These are phyloP conservation scores for Tetrapyrgos nigripes DNA, from an alignment of 1,284 basidiomycete genomes.

Conservation along the genomic window DNA sequence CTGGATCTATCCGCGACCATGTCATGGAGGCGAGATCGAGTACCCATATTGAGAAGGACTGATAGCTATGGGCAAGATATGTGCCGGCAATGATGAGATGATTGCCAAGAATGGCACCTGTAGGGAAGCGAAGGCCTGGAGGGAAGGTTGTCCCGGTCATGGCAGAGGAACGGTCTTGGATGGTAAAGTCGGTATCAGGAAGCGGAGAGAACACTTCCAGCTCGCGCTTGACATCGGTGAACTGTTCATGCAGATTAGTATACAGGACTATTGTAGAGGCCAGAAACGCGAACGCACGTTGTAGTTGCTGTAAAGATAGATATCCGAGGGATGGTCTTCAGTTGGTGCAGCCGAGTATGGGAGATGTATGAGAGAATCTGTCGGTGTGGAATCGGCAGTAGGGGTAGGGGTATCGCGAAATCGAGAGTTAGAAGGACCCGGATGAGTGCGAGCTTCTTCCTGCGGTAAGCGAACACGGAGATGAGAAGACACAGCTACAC, in stretches of 20 bases:
- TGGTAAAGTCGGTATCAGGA: constrained; percentile 72
- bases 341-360: constrained; percentile 77
- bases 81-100: constrained; percentile 91
- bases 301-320: constrained; percentile 87
- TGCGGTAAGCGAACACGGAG: constrained; percentile 72
- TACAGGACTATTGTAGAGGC: constrained; percentile 4
- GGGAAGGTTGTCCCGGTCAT: constrained; percentile 83
- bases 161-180: constrained; percentile 76
- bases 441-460: constrained; percentile 55
- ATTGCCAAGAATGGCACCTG: constrained; percentile 87
- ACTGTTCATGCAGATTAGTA: constrained; percentile 50
- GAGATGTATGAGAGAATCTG: constrained; percentile 70
- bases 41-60: constrained; percentile 91
- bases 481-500: constrained; percentile 81
- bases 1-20: constrained; percentile 88
- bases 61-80: constrained; percentile 89
- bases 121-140: constrained; percentile 92
- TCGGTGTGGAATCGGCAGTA: constrained; percentile 53
- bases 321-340: constrained; percentile 79
- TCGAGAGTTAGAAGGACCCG: constrained; percentile 62
- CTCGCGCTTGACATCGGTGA: constrained; percentile 93
- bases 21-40: constrained; percentile 81
- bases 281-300: constrained; percentile 62
- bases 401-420: constrained; percentile 55
- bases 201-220: constrained; percentile 86